Percentiles rank a stretch among this genome's conserved stretches.
These are phyloP conservation scores for Ophiostoma novo-ulmi DNA, from an alignment of 2,329 filamentous ascomycete species.

Conservation along the genomic window DNA sequence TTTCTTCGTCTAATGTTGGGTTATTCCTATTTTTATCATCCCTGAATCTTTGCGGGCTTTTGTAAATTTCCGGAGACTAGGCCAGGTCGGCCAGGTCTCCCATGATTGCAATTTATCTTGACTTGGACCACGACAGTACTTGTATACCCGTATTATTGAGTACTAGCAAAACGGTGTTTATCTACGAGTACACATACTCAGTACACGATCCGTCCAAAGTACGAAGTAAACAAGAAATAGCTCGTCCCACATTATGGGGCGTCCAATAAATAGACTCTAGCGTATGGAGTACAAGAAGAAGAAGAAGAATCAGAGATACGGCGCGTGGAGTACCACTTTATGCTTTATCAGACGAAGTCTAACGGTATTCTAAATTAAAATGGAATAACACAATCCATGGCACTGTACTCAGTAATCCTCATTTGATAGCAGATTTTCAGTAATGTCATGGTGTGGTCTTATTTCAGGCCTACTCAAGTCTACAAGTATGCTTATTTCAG, in stretches of 20 bases:
- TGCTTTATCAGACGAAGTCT: neutral
- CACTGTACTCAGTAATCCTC: neutral
- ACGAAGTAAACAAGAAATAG: neutral
- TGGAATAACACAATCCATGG: neutral
- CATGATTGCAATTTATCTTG: neutral
- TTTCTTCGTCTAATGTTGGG: neutral
- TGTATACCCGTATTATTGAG: too few species aligned
- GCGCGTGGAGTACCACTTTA: neutral
- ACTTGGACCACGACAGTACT: too few species aligned
- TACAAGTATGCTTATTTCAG: neutral
- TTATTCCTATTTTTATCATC: constrained; percentile 12
- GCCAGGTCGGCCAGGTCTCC: neutral
- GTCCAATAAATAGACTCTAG: constrained; percentile 1
- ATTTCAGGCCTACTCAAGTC: neutral
- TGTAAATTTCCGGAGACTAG: neutral
- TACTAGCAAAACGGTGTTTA: neutral
- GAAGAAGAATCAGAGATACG: neutral
- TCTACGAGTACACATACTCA: neutral
- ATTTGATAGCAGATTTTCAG: neutral
- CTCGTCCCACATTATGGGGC: constrained; percentile 7
- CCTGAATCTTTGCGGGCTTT: constrained; percentile 6
- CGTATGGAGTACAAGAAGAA: neutral
- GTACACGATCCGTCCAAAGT: neutral
- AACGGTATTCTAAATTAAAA: neutral
- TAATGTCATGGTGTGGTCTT: neutral